A percentile compares a stretch with the other conserved stretches of the same genome.
phyloP scores from a whole-genome alignment of 257 asterid genomes.

The Solanum microdontum region DNA sequence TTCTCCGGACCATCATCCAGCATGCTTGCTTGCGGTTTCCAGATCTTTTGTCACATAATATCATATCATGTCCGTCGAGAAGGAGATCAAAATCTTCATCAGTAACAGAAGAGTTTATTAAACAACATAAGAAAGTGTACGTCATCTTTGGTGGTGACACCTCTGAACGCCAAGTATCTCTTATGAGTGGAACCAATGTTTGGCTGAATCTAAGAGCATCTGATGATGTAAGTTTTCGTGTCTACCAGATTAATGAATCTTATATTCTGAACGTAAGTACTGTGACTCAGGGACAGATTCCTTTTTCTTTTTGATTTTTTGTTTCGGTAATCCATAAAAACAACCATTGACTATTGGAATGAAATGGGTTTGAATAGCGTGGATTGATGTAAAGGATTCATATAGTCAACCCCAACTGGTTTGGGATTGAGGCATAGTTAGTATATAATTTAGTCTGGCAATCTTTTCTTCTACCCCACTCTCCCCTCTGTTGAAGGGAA shows the following conservation, averaged over 20 bases:
- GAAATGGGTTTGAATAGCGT: neutral
- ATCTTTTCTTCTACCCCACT: neutral
- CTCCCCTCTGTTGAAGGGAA: neutral
- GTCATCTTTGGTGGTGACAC: constrained; percentile 83
- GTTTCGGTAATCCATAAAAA: neutral
- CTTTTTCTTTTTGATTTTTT: neutral
- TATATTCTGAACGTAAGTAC: neutral
- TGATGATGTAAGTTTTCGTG: constrained; percentile 56
- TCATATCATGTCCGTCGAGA: constrained; percentile 32
- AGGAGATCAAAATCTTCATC: constrained; percentile 23
- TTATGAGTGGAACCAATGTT: constrained; percentile 93
- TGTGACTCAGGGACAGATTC: neutral
- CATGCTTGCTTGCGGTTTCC: constrained; percentile 86
- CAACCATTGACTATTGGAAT: neutral
- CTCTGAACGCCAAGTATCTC: constrained; percentile 89
- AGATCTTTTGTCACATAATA: constrained; percentile 25
- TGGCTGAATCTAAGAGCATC: constrained; percentile 79
- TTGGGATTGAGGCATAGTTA: neutral
- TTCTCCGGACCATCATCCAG: constrained; percentile 63
- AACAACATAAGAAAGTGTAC: constrained; percentile 40
- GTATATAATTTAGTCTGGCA: neutral
- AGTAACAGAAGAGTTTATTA: constrained; percentile 11
- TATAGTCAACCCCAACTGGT: neutral
- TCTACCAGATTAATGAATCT: neutral
- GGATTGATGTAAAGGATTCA: neutral